Evolutionary conservation across 306 rosid genomes (phyloP).

Genomic region (Fragaria iinumae): DNA sequence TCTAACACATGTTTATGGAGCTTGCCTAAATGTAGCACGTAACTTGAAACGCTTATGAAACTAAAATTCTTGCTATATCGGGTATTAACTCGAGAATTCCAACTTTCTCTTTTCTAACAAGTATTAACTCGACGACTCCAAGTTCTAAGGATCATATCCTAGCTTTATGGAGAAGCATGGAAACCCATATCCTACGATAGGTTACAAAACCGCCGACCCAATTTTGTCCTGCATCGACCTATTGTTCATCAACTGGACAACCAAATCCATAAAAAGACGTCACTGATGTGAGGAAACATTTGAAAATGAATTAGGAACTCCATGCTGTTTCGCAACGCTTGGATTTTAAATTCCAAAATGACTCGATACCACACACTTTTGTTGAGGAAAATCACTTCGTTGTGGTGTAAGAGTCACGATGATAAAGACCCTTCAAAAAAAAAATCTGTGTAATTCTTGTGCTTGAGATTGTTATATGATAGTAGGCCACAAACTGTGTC

Average conservation of each 20-base stretch:
- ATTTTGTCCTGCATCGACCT: neutral
- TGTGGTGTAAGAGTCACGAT: neutral
- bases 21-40: neutral
- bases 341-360: neutral
- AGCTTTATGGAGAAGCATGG: neutral
- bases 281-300: neutral
- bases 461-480: neutral
- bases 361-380: neutral
- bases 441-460: neutral
- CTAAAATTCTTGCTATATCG: too few species aligned
- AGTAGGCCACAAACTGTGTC: neutral
- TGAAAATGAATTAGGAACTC: neutral
- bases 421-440: neutral
- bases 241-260: neutral
- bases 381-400: neutral
- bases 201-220: neutral
- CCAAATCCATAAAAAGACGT: neutral
- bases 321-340: neutral
- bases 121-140: neutral
- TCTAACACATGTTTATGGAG: neutral
- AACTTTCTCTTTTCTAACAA: neutral
- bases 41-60: neutral
- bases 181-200: neutral
- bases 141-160: neutral
- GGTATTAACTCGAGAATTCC: neutral